Conservation (phyloP, 495 filamentous ascomycete genomes). For the Penicillium bovifimosum region DNA sequence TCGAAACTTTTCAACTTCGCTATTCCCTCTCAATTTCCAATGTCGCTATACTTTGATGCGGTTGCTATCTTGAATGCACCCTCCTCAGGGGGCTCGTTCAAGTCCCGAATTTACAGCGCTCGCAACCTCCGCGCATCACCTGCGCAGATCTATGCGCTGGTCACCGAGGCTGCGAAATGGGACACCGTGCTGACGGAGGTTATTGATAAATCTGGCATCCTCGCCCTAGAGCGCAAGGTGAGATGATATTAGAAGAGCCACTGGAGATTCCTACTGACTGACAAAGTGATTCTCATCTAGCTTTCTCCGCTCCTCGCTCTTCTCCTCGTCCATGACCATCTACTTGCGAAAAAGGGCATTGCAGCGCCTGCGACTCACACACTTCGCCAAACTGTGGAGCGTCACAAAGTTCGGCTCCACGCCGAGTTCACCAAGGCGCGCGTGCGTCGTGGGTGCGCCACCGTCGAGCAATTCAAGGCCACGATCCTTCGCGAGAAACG, state of each 20-base stretch:
- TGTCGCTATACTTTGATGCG: constrained; percentile 96
- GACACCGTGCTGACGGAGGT: constrained; percentile 77
- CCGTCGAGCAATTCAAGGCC: constrained; percentile 56
- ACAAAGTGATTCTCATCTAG: constrained; percentile 46
- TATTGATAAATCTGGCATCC: constrained; percentile 66
- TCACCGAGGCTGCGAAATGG: constrained; percentile 86
- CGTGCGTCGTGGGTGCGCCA: constrained; percentile 60
- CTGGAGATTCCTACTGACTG: constrained; percentile 34
- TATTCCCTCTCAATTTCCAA: constrained; percentile 24
- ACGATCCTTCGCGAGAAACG: constrained; percentile 43
- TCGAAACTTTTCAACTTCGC: constrained; percentile 9
- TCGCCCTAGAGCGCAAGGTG: constrained; percentile 79
- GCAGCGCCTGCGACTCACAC: constrained; percentile 71
- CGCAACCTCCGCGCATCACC: constrained; percentile 66
- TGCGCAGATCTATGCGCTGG: constrained; percentile 79
- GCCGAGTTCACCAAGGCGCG: constrained; percentile 79
- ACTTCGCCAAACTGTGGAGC: constrained; percentile 63
- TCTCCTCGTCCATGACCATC: constrained; percentile 78
- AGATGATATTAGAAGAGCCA: neutral
- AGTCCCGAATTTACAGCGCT: constrained; percentile 67
- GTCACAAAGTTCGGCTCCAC: constrained; percentile 72
- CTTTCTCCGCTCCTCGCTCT: constrained; percentile 75
- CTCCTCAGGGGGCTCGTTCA: constrained; percentile 69
- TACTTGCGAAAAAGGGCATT: constrained; percentile 75
- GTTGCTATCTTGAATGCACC: constrained; percentile 62